Evolutionary conservation across 1,139 yeast genomes (phyloP).

Genomic region (Suhomyces maxii): DNA sequence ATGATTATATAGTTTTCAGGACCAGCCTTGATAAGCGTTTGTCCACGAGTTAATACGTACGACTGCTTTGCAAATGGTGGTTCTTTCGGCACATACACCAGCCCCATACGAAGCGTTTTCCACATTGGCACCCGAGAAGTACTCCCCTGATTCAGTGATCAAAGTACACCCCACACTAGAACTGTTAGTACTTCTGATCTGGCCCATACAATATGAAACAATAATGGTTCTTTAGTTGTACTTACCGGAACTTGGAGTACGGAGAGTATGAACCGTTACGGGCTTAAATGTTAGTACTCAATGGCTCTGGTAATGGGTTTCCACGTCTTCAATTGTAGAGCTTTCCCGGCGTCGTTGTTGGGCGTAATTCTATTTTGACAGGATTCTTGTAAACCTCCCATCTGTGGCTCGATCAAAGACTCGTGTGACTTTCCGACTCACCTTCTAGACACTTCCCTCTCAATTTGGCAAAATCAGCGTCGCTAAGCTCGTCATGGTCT

Average conservation of each 20-base stretch:
- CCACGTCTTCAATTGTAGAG: too few species aligned
- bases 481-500: conserved; percentile 23
- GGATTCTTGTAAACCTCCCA: too few species aligned
- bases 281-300: conserved; percentile 30
- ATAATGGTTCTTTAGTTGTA: conserved; percentile 4
- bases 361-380: too few species aligned
- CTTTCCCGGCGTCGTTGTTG: too few species aligned
- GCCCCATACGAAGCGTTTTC: conserved; percentile 94
- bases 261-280: conserved; percentile 68
- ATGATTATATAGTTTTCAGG: too few species aligned
- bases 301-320: too few species aligned
- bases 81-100: conserved; percentile 86
- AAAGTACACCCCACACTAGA: conserved; percentile 78
- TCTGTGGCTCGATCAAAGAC: neutral
- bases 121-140: conserved; percentile 75
- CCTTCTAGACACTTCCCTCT: conserved; percentile 31
- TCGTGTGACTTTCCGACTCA: conserved; percentile 15
- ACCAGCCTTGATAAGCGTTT: too few species aligned
- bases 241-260: conserved; percentile 72
- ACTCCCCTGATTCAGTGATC: conserved; percentile 50
- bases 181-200: conserved; percentile 19
- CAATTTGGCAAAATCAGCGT: conserved; percentile 27
- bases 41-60: conserved; percentile 23
- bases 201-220: too few species aligned
- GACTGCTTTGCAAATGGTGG: conserved; percentile 71